Evolutionary conservation across 169 alveolate genomes (phyloP).

Genomic region (Plasmodium fragile): DNA sequence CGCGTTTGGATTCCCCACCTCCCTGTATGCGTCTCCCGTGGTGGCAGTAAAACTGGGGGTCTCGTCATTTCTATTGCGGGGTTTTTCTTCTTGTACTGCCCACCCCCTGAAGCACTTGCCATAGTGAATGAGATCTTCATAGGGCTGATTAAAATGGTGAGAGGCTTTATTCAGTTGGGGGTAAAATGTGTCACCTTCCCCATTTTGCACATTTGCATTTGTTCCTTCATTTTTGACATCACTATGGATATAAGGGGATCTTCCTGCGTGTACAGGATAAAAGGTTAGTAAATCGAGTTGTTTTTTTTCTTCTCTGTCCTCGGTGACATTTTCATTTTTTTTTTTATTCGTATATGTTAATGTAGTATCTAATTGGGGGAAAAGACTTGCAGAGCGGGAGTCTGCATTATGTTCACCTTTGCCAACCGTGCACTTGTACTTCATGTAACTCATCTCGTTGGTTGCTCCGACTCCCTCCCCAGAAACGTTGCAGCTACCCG

Average conservation of each 20-base stretch:
- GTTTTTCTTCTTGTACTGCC: neutral
- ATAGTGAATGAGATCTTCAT: neutral
- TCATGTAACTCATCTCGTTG: neutral
- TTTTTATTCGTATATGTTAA: neutral
- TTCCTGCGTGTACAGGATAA: neutral
- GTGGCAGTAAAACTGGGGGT: neutral
- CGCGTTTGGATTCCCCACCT: neutral
- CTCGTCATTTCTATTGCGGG: neutral
- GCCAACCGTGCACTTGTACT: neutral
- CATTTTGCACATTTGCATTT: neutral
- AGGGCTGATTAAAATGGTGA: neutral
- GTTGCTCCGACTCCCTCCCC: neutral
- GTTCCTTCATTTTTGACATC: neutral
- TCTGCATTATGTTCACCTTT: neutral
- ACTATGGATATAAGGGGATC: neutral
- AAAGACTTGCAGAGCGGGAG: neutral
- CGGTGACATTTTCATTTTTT: neutral
- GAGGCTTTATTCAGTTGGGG: neutral
- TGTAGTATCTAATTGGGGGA: neutral
- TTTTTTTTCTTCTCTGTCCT: neutral
- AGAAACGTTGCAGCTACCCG: neutral
- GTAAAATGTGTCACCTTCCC: neutral
- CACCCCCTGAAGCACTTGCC: neutral
- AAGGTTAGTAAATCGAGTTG: neutral
- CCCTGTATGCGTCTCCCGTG: neutral